Base-by-base conservation (phyloP, 2,329 filamentous ascomycete genomes). In the Arthroderma uncinatum region DNA sequence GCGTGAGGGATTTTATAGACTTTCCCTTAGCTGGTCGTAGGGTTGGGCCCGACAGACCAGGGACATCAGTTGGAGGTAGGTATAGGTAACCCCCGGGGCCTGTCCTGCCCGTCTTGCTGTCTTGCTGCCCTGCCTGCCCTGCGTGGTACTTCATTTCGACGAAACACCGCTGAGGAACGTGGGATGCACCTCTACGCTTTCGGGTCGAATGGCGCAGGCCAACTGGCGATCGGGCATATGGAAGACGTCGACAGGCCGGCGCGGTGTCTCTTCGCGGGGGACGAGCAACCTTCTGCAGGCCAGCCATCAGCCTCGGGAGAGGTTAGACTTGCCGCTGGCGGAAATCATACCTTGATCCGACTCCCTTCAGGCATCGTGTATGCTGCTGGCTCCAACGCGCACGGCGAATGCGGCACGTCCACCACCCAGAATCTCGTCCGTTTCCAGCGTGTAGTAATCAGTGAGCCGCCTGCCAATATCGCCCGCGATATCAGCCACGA, bases 261-360 rank as follows among this genome's bases (percentile, higher is more conserved):
- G 61, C 76, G 73, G 60, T 83, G 82, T 61, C 64, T 79, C n/a
- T 86, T 88, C 68, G 39, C 19, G 53, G 33, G 25, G 39, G 16
- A 44, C 37, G 33, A 40, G 14, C 23, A 19, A n/a, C 25, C 47
- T 50, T 16, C 34, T n/a, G 34, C 14, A 12, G 34, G 21, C 14
- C 12, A 10, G 23, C 67, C 53, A 67, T 71, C 36, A 63, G 52
- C 52, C 65, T 28, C 58, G 54, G 57, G 40, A 25, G 40, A 47
- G n/a, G n/a, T n/a, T 25, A 7, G 40, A 47, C 75, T 85, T 25
- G 72, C 68, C 47, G 78, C 88, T 6, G 92, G 92, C 2, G 91
- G 91, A 1, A 96, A 96, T 66, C 92, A 96, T 70, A 94, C 89
- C 0, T 73, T 96, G 2, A 68, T 95, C 8, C 74, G 90, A 9